Evolutionary conservation across 768 basidiomycete species (phyloP), one percentile per base, ranked within the genome.

Genomic region (Agaricus sinodeliciosus): DNA sequence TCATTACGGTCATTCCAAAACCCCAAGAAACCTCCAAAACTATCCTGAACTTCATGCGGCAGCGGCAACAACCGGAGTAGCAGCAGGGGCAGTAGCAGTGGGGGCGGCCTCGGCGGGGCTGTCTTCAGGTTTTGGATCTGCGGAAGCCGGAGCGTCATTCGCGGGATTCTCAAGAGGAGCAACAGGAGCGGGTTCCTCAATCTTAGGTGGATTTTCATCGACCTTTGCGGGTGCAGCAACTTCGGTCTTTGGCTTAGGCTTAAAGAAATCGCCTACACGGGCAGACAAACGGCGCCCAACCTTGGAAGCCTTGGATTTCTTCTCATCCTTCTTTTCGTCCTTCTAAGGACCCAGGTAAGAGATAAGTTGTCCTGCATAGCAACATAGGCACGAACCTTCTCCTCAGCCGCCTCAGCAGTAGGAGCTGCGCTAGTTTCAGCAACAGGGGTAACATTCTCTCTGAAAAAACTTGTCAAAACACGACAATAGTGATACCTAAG

Each of bases 171-270:
- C 90, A 58, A 94, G 75, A 54, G 92, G 91, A 50, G 88, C 90
- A 57, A 93, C 81, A 9, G 86, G 86, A 27, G 78, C 62, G 45
- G 88, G 89, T 71, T 89, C 83, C 46, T 91, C 92, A 59, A 94
- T 87, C 76, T 84, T 83, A 59, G 92, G 91, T 36, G 92, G 90
- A 67, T 90, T 77, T 74, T 92, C 89, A 57, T 91, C 86, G 53
- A 93, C 88, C 77, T 91, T 93, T 43, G 89, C 76, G 51, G 90
- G 81, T 5, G 83, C 64, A 9, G 76, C 63, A 34, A 82, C 79
- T 63, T 88, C 85, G 12, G 70, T 59, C 71, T 82, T 88, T 65
- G 76, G 72, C 74, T 79, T 88, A 51, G 77, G 45, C 77, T 85
- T 91, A 82, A 94, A 90, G 69, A 94, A 79, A 49, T 86, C 87